Conservation (phyloP, 192 early-diverging fungal genomes). For the Dissophora ornata region DNA sequence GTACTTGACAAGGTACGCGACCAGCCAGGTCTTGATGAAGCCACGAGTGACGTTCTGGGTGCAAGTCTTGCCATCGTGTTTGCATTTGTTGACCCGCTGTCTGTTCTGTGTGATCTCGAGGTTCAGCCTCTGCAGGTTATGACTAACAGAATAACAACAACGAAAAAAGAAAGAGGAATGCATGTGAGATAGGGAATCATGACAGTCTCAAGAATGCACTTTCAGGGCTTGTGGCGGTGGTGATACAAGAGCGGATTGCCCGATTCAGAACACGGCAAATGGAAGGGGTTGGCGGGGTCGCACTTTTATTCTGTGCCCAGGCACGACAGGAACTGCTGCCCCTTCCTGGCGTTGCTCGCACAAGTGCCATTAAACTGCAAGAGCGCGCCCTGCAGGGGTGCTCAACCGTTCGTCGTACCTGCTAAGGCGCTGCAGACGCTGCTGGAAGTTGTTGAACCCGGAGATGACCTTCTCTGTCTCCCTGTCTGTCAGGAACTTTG, state of each 20-base stretch:
- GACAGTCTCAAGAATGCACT: background rate
- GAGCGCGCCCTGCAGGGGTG: background rate
- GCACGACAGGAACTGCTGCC: too few relatives aligned
- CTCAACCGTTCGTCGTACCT: constrained; percentile 56
- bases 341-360: too few relatives aligned
- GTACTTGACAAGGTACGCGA: constrained; percentile 72
- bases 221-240: too few relatives aligned
- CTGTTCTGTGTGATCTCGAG: constrained; percentile 50
- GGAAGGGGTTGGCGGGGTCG: too few relatives aligned
- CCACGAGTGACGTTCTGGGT: constrained; percentile 72
- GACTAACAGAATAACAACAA: constrained; percentile 21
- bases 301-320: too few relatives aligned
- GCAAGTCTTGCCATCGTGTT: constrained; percentile 73
- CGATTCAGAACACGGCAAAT: background rate
- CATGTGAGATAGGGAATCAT: background rate
- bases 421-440: constrained; percentile 70
- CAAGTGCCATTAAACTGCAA: too few relatives aligned
- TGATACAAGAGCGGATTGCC: too few relatives aligned
- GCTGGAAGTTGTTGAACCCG: constrained; percentile 71
- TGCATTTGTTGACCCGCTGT: constrained; percentile 54
- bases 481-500: constrained; percentile 72
- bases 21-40: constrained; percentile 69
- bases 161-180: background rate
- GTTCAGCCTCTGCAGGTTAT: constrained; percentile 55
- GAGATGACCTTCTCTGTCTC: constrained; percentile 72